These are phyloP conservation scores for Aspergillus sp. DNA, from an alignment of 2,329 filamentous ascomycete genomes.

Conservation along the genomic window DNA sequence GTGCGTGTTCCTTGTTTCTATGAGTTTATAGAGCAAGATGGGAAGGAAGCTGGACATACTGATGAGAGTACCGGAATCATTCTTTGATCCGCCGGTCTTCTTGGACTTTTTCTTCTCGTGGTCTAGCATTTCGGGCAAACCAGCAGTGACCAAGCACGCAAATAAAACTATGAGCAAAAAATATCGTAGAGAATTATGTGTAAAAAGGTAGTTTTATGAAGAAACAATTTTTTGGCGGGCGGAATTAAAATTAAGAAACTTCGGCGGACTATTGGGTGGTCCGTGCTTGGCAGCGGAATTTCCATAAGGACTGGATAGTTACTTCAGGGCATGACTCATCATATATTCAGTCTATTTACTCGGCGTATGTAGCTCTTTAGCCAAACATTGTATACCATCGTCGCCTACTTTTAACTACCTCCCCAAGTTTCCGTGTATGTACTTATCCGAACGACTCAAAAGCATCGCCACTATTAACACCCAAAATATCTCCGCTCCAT, in stretches of 20 bases:
- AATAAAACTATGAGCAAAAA: not conserved
- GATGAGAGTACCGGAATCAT: constrained; percentile 25
- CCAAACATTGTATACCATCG: not conserved
- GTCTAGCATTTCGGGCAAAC: constrained; percentile 24
- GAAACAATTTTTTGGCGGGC: constrained; percentile 11
- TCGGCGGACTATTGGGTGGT: constrained; percentile 16
- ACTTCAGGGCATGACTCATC: not conserved
- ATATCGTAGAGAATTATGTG: not conserved
- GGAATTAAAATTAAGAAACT: constrained; percentile 14
- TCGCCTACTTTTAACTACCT: no score
- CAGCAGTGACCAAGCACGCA: not conserved
- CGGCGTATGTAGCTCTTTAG: not conserved
- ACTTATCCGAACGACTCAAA: constrained; percentile 1
- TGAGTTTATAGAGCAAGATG: no score
- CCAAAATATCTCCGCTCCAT: constrained; percentile 83
- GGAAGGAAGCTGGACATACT: constrained; percentile 23
- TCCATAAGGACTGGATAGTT: not conserved
- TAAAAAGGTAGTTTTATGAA: no score
- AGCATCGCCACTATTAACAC: constrained; percentile 47
- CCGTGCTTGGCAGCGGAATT: constrained; percentile 12
- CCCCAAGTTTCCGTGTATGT: no score
- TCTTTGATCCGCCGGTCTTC: constrained; percentile 24
- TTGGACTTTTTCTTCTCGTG: constrained; percentile 30
- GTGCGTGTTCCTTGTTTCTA: no score
- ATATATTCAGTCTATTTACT: not conserved